Evolutionary conservation across 495 filamentous ascomycete species (phyloP), one percentile per base, ranked within the genome.

Genomic region (Tuber calosporum): DNA sequence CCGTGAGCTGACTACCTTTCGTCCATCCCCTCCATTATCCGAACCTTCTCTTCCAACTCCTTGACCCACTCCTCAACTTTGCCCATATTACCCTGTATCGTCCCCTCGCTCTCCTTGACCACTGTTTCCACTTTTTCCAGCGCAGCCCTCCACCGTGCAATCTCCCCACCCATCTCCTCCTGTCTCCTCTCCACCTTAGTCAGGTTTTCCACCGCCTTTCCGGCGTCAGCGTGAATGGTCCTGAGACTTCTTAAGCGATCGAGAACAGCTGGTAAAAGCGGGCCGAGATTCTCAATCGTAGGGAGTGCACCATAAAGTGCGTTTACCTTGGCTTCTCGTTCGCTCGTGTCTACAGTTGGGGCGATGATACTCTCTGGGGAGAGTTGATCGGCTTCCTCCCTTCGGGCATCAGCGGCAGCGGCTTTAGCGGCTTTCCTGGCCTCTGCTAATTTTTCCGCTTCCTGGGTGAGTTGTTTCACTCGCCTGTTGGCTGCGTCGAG

Each of bases 241-340:
- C 92, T 87, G 68, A 99, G 85, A 13, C 92, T 94, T 53, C 93
- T 86, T 53, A 99, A 84, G 26, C 96, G 87, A 80, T 97, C 92
- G 4, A 99, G 85, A 36, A 97, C 85, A 6, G 91, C 88, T 11
- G 96, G 96, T 19, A 99, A 85, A 36, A 97, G 83, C 9, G 96
- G 95, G 5, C 91, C 87, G 20, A 98, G 85, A 71, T 87, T 91
- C 83, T 97, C 93, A 75, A 99, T 96, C 17, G 92, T 94, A 8
- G 92, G 89, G 7, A 99, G 86, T 22, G 92, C 92, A 2, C 90
- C 90, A 82, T 97, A 98, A 4, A 99, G 87, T 3, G 94, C 93
- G 78, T 96, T 94, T 81, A 98, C 91, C 82, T 96, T 97, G 58
- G 92, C 87, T 26, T 87, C 86, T 76, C 92, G 88, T 79, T 96